Percentiles rank a stretch among this genome's conserved stretches.
Conservation (phyloP, 148 eudicot genomes). For the Talinum fruticosum region DNA sequence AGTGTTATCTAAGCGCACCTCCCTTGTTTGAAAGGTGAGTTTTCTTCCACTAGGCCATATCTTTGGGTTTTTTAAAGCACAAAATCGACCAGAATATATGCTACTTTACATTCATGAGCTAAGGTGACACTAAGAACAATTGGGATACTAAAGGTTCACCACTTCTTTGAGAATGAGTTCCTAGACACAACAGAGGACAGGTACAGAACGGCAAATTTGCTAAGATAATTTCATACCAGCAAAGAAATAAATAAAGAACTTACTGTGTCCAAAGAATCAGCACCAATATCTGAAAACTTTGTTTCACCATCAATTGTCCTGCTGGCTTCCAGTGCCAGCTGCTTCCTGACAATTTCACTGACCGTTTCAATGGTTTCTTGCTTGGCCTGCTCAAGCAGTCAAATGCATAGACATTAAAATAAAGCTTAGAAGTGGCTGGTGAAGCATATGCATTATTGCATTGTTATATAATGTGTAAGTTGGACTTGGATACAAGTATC, state of each 20-base stretch:
- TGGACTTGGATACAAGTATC: background rate
- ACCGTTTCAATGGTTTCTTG: constrained; percentile 31
- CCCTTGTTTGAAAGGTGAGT: too few relatives aligned
- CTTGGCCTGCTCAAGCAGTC: constrained; percentile 24
- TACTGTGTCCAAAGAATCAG: constrained; percentile 16
- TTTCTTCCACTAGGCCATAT: too few relatives aligned
- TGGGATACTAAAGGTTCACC: background rate
- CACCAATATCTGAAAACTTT: constrained; percentile 4
- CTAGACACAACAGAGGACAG: background rate
- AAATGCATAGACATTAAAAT: background rate
- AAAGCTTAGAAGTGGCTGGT: background rate
- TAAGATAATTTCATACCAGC: background rate
- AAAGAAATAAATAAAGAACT: background rate
- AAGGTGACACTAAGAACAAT: too few relatives aligned
- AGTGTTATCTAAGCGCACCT: too few relatives aligned
- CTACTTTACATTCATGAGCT: background rate
- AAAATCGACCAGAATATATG: background rate
- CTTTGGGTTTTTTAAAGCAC: too few relatives aligned
- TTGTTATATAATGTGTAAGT: background rate
- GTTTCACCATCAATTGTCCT: constrained; percentile 6
- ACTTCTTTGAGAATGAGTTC: background rate
- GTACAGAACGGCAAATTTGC: background rate
- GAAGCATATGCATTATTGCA: background rate
- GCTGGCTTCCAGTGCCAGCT: constrained; percentile 24
- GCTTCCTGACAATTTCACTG: constrained; percentile 27